phyloP scores from a whole-genome alignment of 2,329 filamentous ascomycete genomes.

The Polychaeton citri region DNA sequence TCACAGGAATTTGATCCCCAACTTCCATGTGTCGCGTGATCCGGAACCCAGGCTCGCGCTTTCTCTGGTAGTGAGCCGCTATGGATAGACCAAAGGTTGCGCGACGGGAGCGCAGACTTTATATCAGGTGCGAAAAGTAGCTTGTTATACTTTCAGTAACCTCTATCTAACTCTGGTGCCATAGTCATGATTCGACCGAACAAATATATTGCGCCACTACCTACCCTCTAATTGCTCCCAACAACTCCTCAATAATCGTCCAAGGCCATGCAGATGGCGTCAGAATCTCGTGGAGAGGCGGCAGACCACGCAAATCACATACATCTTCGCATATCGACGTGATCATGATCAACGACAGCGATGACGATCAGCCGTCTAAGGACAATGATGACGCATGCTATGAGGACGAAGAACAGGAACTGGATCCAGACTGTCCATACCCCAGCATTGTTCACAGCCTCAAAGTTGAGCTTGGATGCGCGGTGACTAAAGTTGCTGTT shows the following conservation, averaged over 20 bases:
- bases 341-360: constrained; percentile 44
- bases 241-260: constrained; percentile 48
- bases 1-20: too few relatives aligned
- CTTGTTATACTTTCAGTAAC: not conserved
- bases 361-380: constrained; percentile 21
- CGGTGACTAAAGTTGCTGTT: not conserved
- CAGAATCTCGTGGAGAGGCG: constrained; percentile 47
- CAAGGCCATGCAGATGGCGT: constrained; percentile 47
- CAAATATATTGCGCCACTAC: too few relatives aligned
- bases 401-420: constrained; percentile 42
- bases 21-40: too few relatives aligned
- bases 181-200: too few relatives aligned
- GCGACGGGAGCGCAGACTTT: constrained; percentile 18
- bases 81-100: not conserved
- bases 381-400: constrained; percentile 27
- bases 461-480: constrained; percentile 39
- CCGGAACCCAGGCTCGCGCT: too few relatives aligned
- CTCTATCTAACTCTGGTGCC: not conserved
- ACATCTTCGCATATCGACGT: constrained; percentile 29
- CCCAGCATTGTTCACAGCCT: constrained; percentile 40
- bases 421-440: constrained; percentile 43
- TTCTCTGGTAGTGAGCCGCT: too few relatives aligned
- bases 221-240: constrained; percentile 45
- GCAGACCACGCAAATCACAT: constrained; percentile 21
- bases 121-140: constrained; percentile 15